Base-by-base conservation (phyloP, 2,329 filamentous ascomycete genomes). In the Cadophora gregata region DNA sequence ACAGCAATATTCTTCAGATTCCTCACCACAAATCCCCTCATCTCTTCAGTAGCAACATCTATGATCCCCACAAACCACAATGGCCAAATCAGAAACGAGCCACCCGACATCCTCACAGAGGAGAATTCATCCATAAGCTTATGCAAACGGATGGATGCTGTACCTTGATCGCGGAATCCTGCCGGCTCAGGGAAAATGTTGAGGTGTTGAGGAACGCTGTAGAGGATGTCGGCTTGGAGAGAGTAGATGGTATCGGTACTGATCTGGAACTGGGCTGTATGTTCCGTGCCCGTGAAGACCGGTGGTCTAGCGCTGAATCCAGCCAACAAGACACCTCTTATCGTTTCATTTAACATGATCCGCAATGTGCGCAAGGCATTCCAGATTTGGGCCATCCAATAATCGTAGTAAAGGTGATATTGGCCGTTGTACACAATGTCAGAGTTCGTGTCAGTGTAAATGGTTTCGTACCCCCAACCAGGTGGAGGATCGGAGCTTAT, bases 11-110 rank as follows among this genome's bases (percentile, higher is more conserved):
- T 47, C 50, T 66, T 56, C 2, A 77, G 42, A 50, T 71, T 75
- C 55, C 60, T 70, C 2, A 70, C 64, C 8, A 68, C 68, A 59
- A 73, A 77, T 1, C 58, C 50, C 21, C 66, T 58, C 2, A 71
- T 59, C 8, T 63, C 64, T 1, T 66, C 56, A 0, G 69, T 68
- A 3, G 69, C 36, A 0, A 67, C 36, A 42, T 71, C 70, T 36
- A 72, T 59, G 3, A 69, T 64, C 0, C 72, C 75, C 16, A 65
- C 73, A 45, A 75, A 66, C 59, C 68, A 77, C 7, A 76, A 60
- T 1, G 74, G 74, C 75, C 75, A 77, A 4, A 77, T 68, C 0
- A 76, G 36, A 29, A 75, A 75, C 27, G 70, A 65, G 2, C 69
- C 72, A 8, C 69, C 69, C 1, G 69, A 70, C 65, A 67, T 67